Conservation (phyloP, 2,329 filamentous ascomycete species). For the Cytospora piceae region DNA sequence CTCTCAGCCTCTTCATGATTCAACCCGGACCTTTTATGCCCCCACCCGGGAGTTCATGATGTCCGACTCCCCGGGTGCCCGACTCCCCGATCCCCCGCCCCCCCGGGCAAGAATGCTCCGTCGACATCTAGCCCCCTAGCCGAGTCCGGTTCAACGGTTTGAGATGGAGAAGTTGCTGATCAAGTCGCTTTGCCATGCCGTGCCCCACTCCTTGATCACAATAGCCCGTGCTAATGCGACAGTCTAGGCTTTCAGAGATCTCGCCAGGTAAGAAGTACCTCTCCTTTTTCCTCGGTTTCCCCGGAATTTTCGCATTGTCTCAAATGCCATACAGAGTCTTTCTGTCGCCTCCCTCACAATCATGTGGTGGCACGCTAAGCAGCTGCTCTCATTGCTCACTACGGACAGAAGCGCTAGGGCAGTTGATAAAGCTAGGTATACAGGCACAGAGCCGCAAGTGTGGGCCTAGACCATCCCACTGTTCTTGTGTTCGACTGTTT, state of each 20-base stretch:
- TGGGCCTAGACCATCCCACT: neutral
- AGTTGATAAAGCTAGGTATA: too few species aligned
- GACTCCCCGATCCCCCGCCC: neutral
- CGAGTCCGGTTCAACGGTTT: neutral
- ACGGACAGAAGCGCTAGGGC: slow-evolving; percentile 1
- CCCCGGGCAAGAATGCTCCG: neutral
- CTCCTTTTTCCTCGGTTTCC: slow-evolving; percentile 2
- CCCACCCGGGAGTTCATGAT: neutral
- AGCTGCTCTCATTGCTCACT: slow-evolving; percentile 2
- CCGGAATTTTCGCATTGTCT: slow-evolving; percentile 5
- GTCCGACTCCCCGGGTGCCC: neutral
- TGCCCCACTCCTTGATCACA: slow-evolving; percentile 2
- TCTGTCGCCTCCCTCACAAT: slow-evolving; percentile 6
- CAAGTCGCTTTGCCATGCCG: neutral
- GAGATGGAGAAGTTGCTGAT: neutral
- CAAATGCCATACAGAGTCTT: slow-evolving; percentile 3
- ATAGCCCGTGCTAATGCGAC: slow-evolving; percentile 25
- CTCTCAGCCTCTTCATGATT: neutral
- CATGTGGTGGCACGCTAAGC: slow-evolving; percentile 16
- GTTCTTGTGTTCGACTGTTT: neutral
- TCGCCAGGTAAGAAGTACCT: slow-evolving; percentile 37
- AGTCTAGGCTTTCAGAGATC: slow-evolving; percentile 40
- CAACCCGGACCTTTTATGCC: slow-evolving; percentile 1
- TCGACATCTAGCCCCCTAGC: neutral
- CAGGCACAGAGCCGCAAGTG: neutral